Conservation (phyloP, 805 yeast genomes). For the Metschnikowia proteae region DNA sequence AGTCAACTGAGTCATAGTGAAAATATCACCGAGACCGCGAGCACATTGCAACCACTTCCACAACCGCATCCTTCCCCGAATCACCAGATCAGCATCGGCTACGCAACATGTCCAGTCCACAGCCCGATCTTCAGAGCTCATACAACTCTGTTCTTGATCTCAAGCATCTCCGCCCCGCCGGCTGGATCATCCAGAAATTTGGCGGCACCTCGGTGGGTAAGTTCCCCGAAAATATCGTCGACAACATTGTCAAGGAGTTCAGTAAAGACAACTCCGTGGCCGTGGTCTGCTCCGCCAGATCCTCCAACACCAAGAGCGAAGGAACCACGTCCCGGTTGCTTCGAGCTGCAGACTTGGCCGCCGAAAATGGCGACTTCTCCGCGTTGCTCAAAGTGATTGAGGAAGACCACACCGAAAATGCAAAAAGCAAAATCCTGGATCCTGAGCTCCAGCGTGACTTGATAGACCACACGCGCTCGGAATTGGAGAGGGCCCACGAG, state of each 20-base stretch:
- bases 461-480: conserved; percentile 55
- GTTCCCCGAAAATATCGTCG: conserved; percentile 80
- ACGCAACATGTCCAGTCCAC: conserved; percentile 10
- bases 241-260: conserved; percentile 73
- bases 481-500: conserved; percentile 64
- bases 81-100: no score
- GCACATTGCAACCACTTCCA: neutral
- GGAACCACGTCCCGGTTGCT: conserved; percentile 91
- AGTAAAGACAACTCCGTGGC: conserved; percentile 66
- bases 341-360: conserved; percentile 76
- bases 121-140: conserved; percentile 25
- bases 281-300: conserved; percentile 94
- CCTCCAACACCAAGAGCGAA: conserved; percentile 84
- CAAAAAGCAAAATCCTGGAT: conserved; percentile 48
- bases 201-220: conserved; percentile 98
- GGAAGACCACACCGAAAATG: conserved; percentile 76
- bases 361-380: conserved; percentile 56
- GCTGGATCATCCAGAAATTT: conserved; percentile 73
- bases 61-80: no score
- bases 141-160: conserved; percentile 42
- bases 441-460: conserved; percentile 48
- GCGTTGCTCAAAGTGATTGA: conserved; percentile 62
- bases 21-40: neutral
- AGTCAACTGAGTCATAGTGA: conserved; percentile 2
- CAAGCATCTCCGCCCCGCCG: conserved; percentile 20